These are phyloP conservation scores for Mycena amicta DNA, from an alignment of 768 basidiomycete species.

Conservation along the genomic window DNA sequence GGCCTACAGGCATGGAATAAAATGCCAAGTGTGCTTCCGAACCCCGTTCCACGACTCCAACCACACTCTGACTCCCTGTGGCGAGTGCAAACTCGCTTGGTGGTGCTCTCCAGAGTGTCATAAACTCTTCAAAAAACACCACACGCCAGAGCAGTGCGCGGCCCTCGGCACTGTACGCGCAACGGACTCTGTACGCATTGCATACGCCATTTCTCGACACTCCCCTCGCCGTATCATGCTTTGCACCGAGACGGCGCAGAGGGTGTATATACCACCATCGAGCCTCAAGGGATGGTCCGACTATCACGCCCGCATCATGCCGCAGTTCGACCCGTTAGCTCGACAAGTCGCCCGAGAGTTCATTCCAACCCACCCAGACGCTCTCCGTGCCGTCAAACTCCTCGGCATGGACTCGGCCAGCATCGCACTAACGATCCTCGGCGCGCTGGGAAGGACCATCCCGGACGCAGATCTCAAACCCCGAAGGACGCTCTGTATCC, in stretches of 20 bases:
- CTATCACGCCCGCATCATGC: background rate
- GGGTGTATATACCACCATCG: background rate
- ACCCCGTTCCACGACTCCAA: background rate
- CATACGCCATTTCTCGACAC: background rate
- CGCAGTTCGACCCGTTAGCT: background rate
- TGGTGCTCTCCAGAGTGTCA: background rate
- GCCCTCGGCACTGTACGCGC: background rate
- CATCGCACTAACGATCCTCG: background rate
- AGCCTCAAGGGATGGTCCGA: background rate
- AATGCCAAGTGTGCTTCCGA: conserved; percentile 1
- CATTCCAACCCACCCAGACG: background rate
- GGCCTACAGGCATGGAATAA: no score
- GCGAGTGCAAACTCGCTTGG: background rate
- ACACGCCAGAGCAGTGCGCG: background rate
- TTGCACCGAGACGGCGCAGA: background rate
- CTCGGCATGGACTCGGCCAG: background rate
- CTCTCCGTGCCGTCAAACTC: background rate
- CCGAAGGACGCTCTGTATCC: background rate
- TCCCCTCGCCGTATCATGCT: background rate
- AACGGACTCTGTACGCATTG: background rate
- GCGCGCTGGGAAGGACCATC: background rate
- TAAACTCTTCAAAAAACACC: background rate
- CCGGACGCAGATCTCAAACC: background rate
- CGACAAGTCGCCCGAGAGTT: background rate
- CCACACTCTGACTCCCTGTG: background rate